A percentile compares a stretch with the other conserved stretches of the same genome.
Evolutionary conservation across 176 grass and related monocot genomes (phyloP).

Genomic region (Puccinellia tenuiflora): DNA sequence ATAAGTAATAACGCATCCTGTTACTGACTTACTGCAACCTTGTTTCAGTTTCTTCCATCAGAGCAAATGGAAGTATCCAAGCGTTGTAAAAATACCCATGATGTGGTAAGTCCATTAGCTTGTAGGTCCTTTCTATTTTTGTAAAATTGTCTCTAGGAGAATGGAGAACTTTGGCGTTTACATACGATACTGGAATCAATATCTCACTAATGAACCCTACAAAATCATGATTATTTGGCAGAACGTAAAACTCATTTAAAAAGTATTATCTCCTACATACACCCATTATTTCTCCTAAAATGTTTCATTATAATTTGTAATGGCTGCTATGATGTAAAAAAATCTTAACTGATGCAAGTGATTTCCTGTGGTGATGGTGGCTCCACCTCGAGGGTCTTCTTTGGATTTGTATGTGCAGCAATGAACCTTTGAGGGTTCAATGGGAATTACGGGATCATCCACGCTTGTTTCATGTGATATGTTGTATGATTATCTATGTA

Average conservation of each 20-base stretch:
- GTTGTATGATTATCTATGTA: not conserved
- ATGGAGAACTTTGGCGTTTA: not conserved
- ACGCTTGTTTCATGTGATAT: not conserved
- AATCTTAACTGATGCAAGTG: not conserved
- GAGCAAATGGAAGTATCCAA: not conserved
- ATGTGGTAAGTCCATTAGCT: not conserved
- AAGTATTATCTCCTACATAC: not conserved
- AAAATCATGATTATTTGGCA: not conserved
- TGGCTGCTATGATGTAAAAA: not conserved
- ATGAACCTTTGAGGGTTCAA: not conserved
- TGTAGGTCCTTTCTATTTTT: not conserved
- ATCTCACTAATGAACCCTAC: not conserved
- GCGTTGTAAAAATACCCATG: not conserved
- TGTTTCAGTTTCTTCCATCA: not conserved
- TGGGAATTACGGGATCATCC: not conserved
- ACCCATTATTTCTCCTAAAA: not conserved
- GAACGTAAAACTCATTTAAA: not conserved
- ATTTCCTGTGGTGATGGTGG: not conserved
- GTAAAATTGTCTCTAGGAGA: not conserved
- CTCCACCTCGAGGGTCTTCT: not conserved
- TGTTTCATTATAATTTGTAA: not conserved
- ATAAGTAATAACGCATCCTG: not conserved
- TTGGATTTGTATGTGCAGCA: not conserved
- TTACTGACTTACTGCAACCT: not conserved
- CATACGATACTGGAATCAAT: not conserved